phyloP scores from a whole-genome alignment of 2,329 filamentous ascomycete species.

The Aspergillus sp. region DNA sequence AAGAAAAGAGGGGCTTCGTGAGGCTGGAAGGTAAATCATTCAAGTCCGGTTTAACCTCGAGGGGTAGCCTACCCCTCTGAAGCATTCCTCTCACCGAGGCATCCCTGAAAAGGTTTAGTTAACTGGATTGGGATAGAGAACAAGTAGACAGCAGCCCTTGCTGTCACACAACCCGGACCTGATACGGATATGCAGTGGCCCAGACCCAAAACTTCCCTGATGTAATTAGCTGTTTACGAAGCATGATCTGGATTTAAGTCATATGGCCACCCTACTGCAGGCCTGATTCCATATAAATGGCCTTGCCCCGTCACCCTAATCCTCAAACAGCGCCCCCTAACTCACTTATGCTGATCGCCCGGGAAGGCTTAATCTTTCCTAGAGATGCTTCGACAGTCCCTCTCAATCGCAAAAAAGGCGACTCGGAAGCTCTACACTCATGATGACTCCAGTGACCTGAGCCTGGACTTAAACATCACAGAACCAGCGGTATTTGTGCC shows the following conservation, averaged over 20 bases:
- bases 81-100: neutral
- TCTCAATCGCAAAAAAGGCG: neutral
- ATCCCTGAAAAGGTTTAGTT: neutral
- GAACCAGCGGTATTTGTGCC: slow-evolving; percentile 20
- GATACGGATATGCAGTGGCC: slow-evolving; percentile 1
- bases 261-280: slow-evolving; percentile 6
- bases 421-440: neutral
- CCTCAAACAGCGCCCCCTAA: neutral
- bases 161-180: slow-evolving; percentile 11
- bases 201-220: slow-evolving; percentile 1
- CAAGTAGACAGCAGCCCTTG: slow-evolving; percentile 6
- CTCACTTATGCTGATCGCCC: neutral
- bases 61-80: neutral
- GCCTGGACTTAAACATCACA: slow-evolving; percentile 11
- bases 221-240: slow-evolving; percentile 8
- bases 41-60: neutral
- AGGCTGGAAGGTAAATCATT: neutral
- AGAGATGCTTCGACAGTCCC: slow-evolving; percentile 8
- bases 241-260: slow-evolving; percentile 1
- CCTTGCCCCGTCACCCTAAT: neutral
- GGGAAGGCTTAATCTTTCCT: neutral
- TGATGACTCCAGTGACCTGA: slow-evolving; percentile 4
- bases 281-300: neutral
- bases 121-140: neutral
- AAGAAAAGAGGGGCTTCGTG: neutral